phyloP scores from a whole-genome alignment of 1,284 basidiomycete genomes.

The Cutaneotrichosporon sp. region DNA sequence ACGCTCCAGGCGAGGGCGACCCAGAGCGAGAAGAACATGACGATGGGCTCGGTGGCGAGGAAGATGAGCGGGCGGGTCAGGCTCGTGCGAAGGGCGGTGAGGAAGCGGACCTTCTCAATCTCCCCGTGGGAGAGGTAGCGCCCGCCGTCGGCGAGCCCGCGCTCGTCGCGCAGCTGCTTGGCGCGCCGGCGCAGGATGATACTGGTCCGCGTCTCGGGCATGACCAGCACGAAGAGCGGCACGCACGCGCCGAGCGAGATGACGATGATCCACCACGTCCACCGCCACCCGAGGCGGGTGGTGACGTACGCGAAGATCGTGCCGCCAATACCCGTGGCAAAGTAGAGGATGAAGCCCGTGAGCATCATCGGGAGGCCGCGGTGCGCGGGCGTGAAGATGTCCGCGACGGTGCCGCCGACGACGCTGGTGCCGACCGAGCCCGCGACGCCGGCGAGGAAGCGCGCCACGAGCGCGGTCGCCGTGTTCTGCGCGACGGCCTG shows the following conservation, averaged over 20 bases:
- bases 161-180: conserved; percentile 36
- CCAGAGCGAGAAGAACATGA: conserved; percentile 74
- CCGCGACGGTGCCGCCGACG: conserved; percentile 75
- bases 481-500: conserved; percentile 68
- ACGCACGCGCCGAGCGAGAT: conserved; percentile 47
- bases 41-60: conserved; percentile 72
- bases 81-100: conserved; percentile 39
- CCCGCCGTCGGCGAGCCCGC: conserved; percentile 40
- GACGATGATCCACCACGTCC: conserved; percentile 78
- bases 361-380: conserved; percentile 23
- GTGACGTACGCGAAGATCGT: conserved; percentile 67
- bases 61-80: conserved; percentile 54
- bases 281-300: conserved; percentile 71
- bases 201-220: conserved; percentile 51
- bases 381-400: conserved; percentile 57
- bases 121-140: conserved; percentile 53
- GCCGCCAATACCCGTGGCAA: conserved; percentile 20
- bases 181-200: conserved; percentile 49
- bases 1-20: conserved; percentile 76
- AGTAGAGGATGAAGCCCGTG: conserved; percentile 16
- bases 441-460: conserved; percentile 66
- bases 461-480: conserved; percentile 65
- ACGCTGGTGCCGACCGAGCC: conserved; percentile 68
- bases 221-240: conserved; percentile 39
- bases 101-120: conserved; percentile 42